Percentiles rank a stretch among this genome's conserved stretches.
Conservation (phyloP, 2,329 filamentous ascomycete genomes). For the Ambrosiella beaveri region DNA sequence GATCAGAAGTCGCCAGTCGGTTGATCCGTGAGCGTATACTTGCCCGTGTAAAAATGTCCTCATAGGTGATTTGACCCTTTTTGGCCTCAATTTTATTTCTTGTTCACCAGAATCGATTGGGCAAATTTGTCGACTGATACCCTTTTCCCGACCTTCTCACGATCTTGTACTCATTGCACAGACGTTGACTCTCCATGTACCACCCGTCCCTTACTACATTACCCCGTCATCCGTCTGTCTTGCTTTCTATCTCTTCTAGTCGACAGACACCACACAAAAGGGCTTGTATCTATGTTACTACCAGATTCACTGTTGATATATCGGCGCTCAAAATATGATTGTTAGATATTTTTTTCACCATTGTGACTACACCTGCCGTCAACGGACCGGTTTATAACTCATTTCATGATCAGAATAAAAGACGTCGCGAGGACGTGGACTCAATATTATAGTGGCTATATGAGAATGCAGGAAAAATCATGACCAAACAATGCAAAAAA, state of each 20-base stretch:
- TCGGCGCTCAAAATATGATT: constrained; percentile 1
- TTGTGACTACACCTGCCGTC: background rate
- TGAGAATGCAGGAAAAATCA: background rate
- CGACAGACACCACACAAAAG: background rate
- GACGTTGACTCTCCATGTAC: background rate
- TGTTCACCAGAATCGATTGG: background rate
- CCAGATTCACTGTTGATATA: constrained; percentile 4
- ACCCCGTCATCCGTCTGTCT: background rate
- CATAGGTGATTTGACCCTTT: background rate
- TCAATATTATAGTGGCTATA: background rate
- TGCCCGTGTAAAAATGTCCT: constrained; percentile 12
- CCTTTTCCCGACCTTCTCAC: background rate
- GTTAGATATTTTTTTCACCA: background rate
- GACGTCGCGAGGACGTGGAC: background rate
- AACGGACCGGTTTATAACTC: background rate
- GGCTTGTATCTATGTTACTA: constrained; percentile 2
- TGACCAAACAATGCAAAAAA: background rate
- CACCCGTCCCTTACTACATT: background rate
- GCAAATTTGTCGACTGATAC: background rate
- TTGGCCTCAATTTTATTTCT: background rate
- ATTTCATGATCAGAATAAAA: background rate
- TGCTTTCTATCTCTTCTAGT: background rate
- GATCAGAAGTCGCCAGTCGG: constrained; percentile 57
- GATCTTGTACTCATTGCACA: background rate
- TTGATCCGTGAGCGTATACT: constrained; percentile 64